Percentiles rank a stretch among this genome's conserved stretches.
phyloP scores from a whole-genome alignment of 805 yeast species.

The Metschnikowia gruessii region DNA sequence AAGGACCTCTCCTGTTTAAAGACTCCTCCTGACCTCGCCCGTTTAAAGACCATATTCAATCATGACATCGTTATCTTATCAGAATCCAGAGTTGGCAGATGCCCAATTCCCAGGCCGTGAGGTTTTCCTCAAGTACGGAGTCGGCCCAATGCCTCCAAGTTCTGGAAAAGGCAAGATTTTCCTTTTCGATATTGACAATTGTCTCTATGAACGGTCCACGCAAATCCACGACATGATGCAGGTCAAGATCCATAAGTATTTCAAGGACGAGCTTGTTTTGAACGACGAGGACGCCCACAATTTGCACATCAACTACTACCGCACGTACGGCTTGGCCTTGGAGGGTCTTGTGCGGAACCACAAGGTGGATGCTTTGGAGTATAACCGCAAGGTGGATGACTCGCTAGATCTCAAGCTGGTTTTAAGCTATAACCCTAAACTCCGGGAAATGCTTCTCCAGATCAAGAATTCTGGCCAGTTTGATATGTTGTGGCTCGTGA shows the following conservation, averaged over 20 bases:
- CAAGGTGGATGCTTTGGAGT: slow-evolving; percentile 82
- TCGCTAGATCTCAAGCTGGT: slow-evolving; percentile 81
- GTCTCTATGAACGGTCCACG: slow-evolving; percentile 73
- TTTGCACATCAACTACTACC: slow-evolving; percentile 73
- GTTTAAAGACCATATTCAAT: not conserved
- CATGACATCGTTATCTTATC: slow-evolving; percentile 10
- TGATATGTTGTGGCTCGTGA: slow-evolving; percentile 83
- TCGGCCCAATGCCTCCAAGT: slow-evolving; percentile 19
- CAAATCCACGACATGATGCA: slow-evolving; percentile 87
- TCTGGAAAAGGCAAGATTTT: slow-evolving; percentile 38
- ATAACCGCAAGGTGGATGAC: slow-evolving; percentile 87
- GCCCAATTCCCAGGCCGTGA: slow-evolving; percentile 15
- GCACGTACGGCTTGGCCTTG: slow-evolving; percentile 86
- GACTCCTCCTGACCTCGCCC: too few species aligned
- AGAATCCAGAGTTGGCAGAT: slow-evolving; percentile 15
- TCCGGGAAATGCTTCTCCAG: slow-evolving; percentile 51
- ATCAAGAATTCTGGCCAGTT: slow-evolving; percentile 48
- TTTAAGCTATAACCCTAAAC: slow-evolving; percentile 56
- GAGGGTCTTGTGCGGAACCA: slow-evolving; percentile 77
- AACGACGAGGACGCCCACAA: slow-evolving; percentile 69
- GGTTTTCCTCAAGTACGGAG: slow-evolving; percentile 19
- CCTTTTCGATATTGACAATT: slow-evolving; percentile 92
- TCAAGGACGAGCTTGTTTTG: slow-evolving; percentile 59
- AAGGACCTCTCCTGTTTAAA: too few species aligned
- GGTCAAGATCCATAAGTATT: slow-evolving; percentile 75